phyloP scores from a whole-genome alignment of 129 eudicot genomes.

The Daucus carota region DH1_v3.0 NC_030382.2:2043501-2044000 shows the following conservation, averaged over 20 bases:
- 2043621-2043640: neutral
- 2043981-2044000: too few relatives aligned
- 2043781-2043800: neutral
- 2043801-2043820: neutral
- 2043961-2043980: too few relatives aligned
- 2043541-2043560: neutral
- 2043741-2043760: neutral
- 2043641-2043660: neutral
- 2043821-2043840: neutral
- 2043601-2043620: neutral
- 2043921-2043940: too few relatives aligned
- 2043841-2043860: neutral
- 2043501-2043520: neutral
- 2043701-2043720: neutral
- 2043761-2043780: neutral
- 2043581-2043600: neutral
- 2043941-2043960: too few relatives aligned
- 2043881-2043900: neutral
- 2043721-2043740: neutral
- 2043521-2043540: neutral
- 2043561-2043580: neutral
- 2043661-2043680: neutral
- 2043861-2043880: neutral
- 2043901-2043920: too few relatives aligned
- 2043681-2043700: neutral